Conservation (phyloP, 179 eudicot genomes). For the Silene noctiflora region DNA sequence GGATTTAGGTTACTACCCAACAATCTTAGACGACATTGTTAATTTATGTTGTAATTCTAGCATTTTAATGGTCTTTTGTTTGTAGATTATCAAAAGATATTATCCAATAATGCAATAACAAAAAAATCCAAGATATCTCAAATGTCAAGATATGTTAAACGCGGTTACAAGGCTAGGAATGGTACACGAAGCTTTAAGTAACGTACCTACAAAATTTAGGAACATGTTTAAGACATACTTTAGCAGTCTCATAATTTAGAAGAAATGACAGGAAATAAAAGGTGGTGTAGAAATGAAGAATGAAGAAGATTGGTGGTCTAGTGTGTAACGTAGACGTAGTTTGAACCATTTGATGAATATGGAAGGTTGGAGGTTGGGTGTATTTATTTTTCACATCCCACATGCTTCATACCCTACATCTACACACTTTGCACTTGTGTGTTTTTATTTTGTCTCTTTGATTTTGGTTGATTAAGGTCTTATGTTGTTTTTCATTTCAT, state of each 20-base stretch:
- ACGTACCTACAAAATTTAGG: slow-evolving; percentile 4
- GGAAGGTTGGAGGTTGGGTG: background rate
- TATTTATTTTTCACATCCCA: background rate
- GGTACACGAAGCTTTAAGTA: slow-evolving; percentile 11
- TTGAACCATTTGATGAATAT: background rate
- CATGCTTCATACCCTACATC: slow-evolving; percentile 1
- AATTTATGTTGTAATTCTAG: too few species aligned
- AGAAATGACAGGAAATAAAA: background rate
- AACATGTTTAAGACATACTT: slow-evolving; percentile 12
- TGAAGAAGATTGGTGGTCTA: background rate
- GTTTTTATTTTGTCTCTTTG: background rate
- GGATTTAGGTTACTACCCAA: too few species aligned
- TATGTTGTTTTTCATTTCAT: too few species aligned
- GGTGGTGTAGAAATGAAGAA: background rate
- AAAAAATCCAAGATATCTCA: background rate
- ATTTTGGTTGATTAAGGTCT: background rate
- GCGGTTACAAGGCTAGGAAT: slow-evolving; percentile 21
- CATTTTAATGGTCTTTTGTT: too few species aligned
- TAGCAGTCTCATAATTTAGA: background rate
- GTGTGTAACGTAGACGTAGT: background rate
- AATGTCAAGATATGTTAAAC: background rate
- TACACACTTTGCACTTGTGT: background rate
- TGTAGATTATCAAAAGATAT: too few species aligned
- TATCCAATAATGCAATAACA: too few species aligned
- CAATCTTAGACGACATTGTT: too few species aligned